These are phyloP conservation scores for Fraxinus nigra DNA, from an alignment of 305 asterid genomes.

Conservation along the genomic window DNA sequence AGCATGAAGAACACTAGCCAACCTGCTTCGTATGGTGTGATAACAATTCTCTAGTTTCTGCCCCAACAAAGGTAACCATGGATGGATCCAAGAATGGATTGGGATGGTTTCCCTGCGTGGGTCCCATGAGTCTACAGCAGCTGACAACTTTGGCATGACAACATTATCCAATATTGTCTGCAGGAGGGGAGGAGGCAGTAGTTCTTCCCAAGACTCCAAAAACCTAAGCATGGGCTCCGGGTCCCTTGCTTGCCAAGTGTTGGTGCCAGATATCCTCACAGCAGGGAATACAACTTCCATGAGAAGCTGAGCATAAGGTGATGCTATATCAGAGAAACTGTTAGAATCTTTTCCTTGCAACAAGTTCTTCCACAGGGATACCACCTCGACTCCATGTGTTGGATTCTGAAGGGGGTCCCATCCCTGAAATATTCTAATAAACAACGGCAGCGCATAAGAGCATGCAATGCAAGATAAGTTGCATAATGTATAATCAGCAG, in stretches of 20 bases:
- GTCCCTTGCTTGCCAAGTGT: slow-evolving; percentile 85
- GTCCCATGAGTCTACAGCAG: slow-evolving; percentile 90
- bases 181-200: slow-evolving; percentile 61
- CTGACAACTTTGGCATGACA: slow-evolving; percentile 67
- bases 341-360: slow-evolving; percentile 56
- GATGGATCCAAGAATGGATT: slow-evolving; percentile 86
- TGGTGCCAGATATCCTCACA: slow-evolving; percentile 79
- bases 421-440: slow-evolving; percentile 78
- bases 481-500: slow-evolving; percentile 68
- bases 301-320: slow-evolving; percentile 77
- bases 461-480: slow-evolving; percentile 79
- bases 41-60: slow-evolving; percentile 70
- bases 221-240: slow-evolving; percentile 84
- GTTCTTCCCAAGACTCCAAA: slow-evolving; percentile 82
- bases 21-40: slow-evolving; percentile 68
- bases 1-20: slow-evolving; percentile 84
- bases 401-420: slow-evolving; percentile 97
- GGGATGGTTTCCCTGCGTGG: slow-evolving; percentile 85
- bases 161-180: slow-evolving; percentile 61
- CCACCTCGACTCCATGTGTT: slow-evolving; percentile 58
- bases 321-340: slow-evolving; percentile 44
- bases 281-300: slow-evolving; percentile 94
- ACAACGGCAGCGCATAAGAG: slow-evolving; percentile 72
- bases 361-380: slow-evolving; percentile 67
- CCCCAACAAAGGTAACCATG: slow-evolving; percentile 87